Conservation (phyloP, 345 rosid species). For the Brassica napus region DNA sequence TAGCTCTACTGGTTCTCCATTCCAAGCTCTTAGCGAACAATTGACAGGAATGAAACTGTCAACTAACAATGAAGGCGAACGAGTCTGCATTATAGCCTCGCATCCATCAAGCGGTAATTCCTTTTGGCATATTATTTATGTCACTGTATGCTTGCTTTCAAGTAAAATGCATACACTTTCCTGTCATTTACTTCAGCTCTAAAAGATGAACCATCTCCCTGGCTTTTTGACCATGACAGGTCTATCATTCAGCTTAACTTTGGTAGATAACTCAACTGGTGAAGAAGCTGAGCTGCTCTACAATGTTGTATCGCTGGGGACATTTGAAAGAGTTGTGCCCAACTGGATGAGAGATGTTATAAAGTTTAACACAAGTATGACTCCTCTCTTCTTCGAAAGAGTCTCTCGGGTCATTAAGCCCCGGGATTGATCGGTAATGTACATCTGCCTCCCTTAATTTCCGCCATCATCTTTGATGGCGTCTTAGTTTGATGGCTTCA, state of each 20-base stretch:
- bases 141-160: not conserved
- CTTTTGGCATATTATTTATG: not conserved
- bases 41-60: slow-evolving; percentile 73
- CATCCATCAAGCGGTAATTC: slow-evolving; percentile 87
- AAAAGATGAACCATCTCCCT: not conserved
- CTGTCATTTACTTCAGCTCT: not conserved
- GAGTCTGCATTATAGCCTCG: slow-evolving; percentile 52
- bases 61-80: slow-evolving; percentile 47
- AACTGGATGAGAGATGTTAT: slow-evolving; percentile 88
- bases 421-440: slow-evolving; percentile 31
- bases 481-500: slow-evolving; percentile 14
- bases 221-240: slow-evolving; percentile 50
- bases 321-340: slow-evolving; percentile 77
- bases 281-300: slow-evolving; percentile 67
- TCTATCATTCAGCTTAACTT: slow-evolving; percentile 71
- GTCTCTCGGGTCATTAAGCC: slow-evolving; percentile 56
- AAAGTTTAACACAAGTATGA: slow-evolving; percentile 73
- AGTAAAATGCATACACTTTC: not conserved
- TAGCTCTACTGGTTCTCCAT: slow-evolving; percentile 46
- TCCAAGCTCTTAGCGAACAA: slow-evolving; percentile 69
- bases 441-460: slow-evolving; percentile 5
- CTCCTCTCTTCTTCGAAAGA: slow-evolving; percentile 71
- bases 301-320: slow-evolving; percentile 60
- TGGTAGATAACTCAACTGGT: slow-evolving; percentile 43
- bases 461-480: slow-evolving; percentile 8